Evolutionary conservation across 768 basidiomycete species (phyloP).

Genomic region (Amanita phalloides): DNA sequence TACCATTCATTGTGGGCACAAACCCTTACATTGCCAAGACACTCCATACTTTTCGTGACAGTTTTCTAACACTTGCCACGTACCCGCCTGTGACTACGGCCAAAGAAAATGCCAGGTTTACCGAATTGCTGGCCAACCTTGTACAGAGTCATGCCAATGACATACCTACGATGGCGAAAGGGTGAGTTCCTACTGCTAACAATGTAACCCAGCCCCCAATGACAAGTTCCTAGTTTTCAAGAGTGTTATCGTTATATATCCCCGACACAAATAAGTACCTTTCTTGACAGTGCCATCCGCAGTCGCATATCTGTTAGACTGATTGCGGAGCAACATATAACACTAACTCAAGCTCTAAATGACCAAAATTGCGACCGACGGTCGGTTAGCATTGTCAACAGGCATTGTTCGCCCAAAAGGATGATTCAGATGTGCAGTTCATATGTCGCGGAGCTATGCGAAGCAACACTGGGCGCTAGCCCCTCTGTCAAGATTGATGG

Average conservation of each 20-base stretch:
- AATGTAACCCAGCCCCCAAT: not conserved
- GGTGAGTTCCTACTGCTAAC: slow-evolving; percentile 30
- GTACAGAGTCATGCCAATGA: slow-evolving; percentile 79
- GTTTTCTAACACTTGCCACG: slow-evolving; percentile 59
- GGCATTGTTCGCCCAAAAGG: slow-evolving; percentile 54
- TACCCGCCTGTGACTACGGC: slow-evolving; percentile 56
- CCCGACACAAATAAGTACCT: slow-evolving; percentile 64
- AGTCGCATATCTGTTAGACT: slow-evolving; percentile 82
- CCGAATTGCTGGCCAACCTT: slow-evolving; percentile 53
- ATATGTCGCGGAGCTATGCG: slow-evolving; percentile 78
- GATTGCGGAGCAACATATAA: slow-evolving; percentile 87
- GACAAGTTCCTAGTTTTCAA: slow-evolving; percentile 48
- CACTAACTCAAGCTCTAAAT: slow-evolving; percentile 60
- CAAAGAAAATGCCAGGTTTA: slow-evolving; percentile 61
- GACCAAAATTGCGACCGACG: slow-evolving; percentile 24
- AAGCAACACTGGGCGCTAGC: slow-evolving; percentile 68
- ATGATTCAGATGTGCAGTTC: slow-evolving; percentile 75
- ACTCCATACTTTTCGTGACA: slow-evolving; percentile 55
- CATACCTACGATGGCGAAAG: slow-evolving; percentile 86
- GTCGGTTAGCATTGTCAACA: slow-evolving; percentile 66
- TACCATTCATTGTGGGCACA: slow-evolving; percentile 84
- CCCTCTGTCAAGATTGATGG: slow-evolving; percentile 68
- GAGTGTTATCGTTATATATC: slow-evolving; percentile 82
- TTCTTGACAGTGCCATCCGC: slow-evolving; percentile 76
- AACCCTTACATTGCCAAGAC: slow-evolving; percentile 78